Evolutionary conservation across 2,329 filamentous ascomycete genomes (phyloP).

Genomic region (Claviceps africana): DNA sequence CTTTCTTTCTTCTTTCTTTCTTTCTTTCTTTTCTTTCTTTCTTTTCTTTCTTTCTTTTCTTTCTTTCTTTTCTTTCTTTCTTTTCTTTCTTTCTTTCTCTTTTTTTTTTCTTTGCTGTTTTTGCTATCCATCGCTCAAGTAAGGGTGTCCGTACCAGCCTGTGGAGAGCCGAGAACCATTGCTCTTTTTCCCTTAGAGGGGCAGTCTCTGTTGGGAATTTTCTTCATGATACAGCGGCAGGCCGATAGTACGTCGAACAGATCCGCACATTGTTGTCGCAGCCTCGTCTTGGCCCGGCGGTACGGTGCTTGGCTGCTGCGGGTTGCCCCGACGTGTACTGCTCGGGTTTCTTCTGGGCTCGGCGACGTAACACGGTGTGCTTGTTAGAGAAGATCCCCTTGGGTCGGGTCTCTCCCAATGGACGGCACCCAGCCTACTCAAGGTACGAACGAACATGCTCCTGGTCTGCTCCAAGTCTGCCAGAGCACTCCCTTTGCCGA

Average conservation of each 20-base stretch:
- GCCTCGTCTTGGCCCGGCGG: neutral
- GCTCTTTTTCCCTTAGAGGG: neutral
- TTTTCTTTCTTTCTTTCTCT: no score
- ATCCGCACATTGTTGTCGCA: neutral
- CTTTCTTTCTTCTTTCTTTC: no score
- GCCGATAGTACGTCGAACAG: neutral
- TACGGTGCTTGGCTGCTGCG: neutral
- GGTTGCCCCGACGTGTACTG: neutral
- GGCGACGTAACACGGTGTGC: neutral
- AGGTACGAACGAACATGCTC: conserved; percentile 15
- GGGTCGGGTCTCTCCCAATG: conserved; percentile 24
- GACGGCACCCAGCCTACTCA: conserved; percentile 31
- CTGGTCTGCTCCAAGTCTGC: neutral
- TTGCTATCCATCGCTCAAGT: neutral
- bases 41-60: no score
- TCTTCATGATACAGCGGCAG: neutral
- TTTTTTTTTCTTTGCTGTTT: no score
- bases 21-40: no score
- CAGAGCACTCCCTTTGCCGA: neutral
- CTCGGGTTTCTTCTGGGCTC: neutral
- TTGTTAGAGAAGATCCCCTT: neutral
- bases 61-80: no score
- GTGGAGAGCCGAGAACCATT: no score
- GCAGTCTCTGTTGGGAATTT: neutral
- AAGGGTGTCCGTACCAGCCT: no score